These are phyloP conservation scores for Macadamia tetraphylla DNA, from an alignment of 164 flowering plant species.

Conservation along the genomic window DNA sequence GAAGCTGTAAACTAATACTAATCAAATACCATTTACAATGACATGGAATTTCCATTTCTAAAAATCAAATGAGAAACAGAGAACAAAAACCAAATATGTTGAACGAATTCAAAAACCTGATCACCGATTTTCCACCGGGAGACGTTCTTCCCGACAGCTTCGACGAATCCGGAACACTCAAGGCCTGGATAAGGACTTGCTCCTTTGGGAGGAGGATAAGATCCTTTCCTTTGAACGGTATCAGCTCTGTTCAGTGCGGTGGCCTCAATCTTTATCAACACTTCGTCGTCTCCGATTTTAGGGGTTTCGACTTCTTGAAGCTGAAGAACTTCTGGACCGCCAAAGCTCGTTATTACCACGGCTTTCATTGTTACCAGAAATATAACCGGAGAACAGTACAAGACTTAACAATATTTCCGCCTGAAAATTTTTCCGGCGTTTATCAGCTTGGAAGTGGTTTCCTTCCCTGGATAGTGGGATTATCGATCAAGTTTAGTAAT, in stretches of 20 bases:
- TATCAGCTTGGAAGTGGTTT: too few species aligned
- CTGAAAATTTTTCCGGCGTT: too few species aligned
- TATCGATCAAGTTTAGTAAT: too few species aligned
- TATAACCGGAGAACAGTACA: too few species aligned
- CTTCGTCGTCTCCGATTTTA: constrained; percentile 56
- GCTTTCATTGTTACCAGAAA: constrained; percentile 54
- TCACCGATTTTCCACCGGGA: constrained; percentile 85
- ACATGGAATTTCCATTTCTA: too few species aligned
- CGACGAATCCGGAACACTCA: constrained; percentile 79
- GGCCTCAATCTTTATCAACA: constrained; percentile 66
- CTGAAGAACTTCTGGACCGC: constrained; percentile 75
- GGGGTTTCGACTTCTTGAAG: constrained; percentile 78
- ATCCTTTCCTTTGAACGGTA: constrained; percentile 57
- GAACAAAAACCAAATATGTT: not conserved
- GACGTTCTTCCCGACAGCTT: constrained; percentile 61
- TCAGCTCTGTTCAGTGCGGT: constrained; percentile 82
- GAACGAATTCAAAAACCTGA: constrained; percentile 38
- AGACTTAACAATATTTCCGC: too few species aligned
- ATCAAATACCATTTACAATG: too few species aligned
- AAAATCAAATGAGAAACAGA: too few species aligned
- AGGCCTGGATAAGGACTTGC: constrained; percentile 69
- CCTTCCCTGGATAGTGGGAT: too few species aligned
- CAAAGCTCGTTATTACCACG: constrained; percentile 61
- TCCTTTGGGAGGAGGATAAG: constrained; percentile 64
- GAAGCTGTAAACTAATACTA: too few species aligned